phyloP scores from a whole-genome alignment of 2,329 filamentous ascomycete species.

The Clarireedia homoeocarpa region DNA sequence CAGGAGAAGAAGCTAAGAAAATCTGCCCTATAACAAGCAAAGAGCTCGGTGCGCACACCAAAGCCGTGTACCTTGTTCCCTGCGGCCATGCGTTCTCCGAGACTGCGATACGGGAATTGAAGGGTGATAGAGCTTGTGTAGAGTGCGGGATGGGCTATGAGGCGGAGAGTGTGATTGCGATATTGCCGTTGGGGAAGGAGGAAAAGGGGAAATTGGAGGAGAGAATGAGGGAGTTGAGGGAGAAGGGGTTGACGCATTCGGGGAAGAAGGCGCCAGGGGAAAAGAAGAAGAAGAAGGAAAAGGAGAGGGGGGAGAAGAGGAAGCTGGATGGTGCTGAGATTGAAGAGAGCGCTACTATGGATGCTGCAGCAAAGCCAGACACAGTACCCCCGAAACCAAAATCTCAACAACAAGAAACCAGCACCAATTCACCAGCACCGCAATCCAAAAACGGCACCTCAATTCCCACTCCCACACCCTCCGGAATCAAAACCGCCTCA shows the following conservation, averaged over 20 bases:
- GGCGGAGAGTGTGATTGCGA: slow-evolving; percentile 69
- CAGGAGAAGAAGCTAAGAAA: slow-evolving; percentile 46
- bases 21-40: slow-evolving; percentile 85
- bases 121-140: slow-evolving; percentile 48
- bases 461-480: slow-evolving; percentile 21
- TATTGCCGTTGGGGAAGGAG: slow-evolving; percentile 62
- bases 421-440: slow-evolving; percentile 2
- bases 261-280: slow-evolving; percentile 69
- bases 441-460: slow-evolving; percentile 27
- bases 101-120: slow-evolving; percentile 74
- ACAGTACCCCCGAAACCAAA: slow-evolving; percentile 17
- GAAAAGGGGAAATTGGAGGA: slow-evolving; percentile 63
- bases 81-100: slow-evolving; percentile 95
- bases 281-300: slow-evolving; percentile 69
- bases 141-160: slow-evolving; percentile 73
- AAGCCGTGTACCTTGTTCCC: slow-evolving; percentile 82
- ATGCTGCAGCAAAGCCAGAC: slow-evolving; percentile 3
- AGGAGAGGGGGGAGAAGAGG: slow-evolving; percentile 20
- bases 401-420: slow-evolving; percentile 22
- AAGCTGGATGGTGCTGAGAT: slow-evolving; percentile 7
- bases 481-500: neutral
- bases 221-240: slow-evolving; percentile 60
- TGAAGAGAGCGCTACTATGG: slow-evolving; percentile 22
- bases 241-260: slow-evolving; percentile 71
- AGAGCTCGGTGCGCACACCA: slow-evolving; percentile 69